Evolutionary conservation across 192 early-diverging fungal species (phyloP).

Genomic region (Coemansia sp.): DNA sequence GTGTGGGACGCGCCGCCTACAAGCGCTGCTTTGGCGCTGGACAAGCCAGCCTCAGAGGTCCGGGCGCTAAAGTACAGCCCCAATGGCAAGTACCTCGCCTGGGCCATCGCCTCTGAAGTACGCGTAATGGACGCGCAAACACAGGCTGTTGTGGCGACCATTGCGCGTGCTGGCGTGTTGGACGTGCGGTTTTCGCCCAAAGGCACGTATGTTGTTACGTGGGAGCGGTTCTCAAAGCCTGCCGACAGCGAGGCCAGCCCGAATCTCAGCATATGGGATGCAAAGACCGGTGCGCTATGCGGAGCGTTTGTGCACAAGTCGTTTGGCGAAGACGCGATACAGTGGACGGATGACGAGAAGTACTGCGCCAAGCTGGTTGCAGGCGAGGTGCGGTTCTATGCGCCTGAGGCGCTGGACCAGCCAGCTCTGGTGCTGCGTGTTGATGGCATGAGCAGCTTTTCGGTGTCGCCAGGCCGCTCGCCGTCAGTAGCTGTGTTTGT

Average conservation of each 20-base stretch:
- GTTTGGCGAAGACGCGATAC: conserved; percentile 73
- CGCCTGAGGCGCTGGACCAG: conserved; percentile 28
- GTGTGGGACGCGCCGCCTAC: conserved; percentile 42
- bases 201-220: conserved; percentile 86
- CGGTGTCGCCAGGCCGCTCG: conserved; percentile 82
- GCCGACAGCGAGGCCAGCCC: conserved; percentile 65
- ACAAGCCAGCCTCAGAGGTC: conserved; percentile 26
- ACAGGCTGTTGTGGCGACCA: conserved; percentile 59
- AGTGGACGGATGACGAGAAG: conserved; percentile 92
- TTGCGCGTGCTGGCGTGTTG: conserved; percentile 65
- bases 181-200: conserved; percentile 90
- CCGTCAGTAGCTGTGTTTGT: conserved; percentile 88
- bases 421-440: conserved; percentile 58
- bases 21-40: conserved; percentile 11
- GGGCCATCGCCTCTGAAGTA: conserved; percentile 57
- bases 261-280: conserved; percentile 82
- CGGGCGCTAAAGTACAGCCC: conserved; percentile 64
- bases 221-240: conserved; percentile 60
- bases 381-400: conserved; percentile 85
- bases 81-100: conserved; percentile 68
- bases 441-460: conserved; percentile 80
- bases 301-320: conserved; percentile 80
- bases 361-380: conserved; percentile 83
- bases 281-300: conserved; percentile 63
- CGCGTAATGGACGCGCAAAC: conserved; percentile 71